Evolutionary conservation across 2,329 filamentous ascomycete genomes (phyloP).

Genomic region (Sodiomyces alkalinus): DNA sequence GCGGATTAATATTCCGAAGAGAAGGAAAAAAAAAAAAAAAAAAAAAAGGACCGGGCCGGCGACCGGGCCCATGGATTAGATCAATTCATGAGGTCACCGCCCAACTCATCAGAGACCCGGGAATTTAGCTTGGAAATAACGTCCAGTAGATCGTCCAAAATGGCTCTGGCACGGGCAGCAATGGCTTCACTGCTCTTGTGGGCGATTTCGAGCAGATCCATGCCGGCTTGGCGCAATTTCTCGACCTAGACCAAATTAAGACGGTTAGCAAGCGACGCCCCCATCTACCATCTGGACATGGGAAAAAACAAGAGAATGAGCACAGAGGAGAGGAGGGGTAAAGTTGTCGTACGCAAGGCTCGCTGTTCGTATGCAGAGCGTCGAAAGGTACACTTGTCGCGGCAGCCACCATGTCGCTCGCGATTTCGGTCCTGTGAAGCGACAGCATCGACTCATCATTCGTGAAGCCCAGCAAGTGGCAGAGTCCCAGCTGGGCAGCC

Average conservation of each 20-base stretch:
- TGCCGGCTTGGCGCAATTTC: constrained; percentile 23
- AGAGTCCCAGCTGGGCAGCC: neutral
- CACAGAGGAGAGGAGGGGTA: neutral
- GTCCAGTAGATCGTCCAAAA: constrained; percentile 24
- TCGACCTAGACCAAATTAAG: constrained; percentile 16
- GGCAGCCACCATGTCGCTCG: constrained; percentile 23
- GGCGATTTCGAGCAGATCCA: constrained; percentile 21
- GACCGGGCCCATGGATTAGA: neutral
- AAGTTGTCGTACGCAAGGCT: constrained; percentile 19
- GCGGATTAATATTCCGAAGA: neutral
- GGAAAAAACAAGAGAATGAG: too few species aligned
- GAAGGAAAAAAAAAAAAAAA: neutral
- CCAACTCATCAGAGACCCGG: constrained; percentile 24
- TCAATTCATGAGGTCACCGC: neutral
- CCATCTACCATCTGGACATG: too few species aligned
- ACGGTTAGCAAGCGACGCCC: too few species aligned
- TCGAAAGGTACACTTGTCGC: constrained; percentile 26
- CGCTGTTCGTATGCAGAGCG: constrained; percentile 22
- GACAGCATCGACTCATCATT: constrained; percentile 3
- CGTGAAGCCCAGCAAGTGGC: constrained; percentile 1
- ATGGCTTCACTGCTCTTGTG: constrained; percentile 22
- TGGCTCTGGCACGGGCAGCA: constrained; percentile 19
- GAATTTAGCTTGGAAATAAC: constrained; percentile 24
- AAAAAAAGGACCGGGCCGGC: too few species aligned
- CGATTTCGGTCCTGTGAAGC: constrained; percentile 23